These are phyloP conservation scores for Coemansia sp. DNA, from an alignment of 192 early-diverging fungal species.

Conservation along the genomic window DNA sequence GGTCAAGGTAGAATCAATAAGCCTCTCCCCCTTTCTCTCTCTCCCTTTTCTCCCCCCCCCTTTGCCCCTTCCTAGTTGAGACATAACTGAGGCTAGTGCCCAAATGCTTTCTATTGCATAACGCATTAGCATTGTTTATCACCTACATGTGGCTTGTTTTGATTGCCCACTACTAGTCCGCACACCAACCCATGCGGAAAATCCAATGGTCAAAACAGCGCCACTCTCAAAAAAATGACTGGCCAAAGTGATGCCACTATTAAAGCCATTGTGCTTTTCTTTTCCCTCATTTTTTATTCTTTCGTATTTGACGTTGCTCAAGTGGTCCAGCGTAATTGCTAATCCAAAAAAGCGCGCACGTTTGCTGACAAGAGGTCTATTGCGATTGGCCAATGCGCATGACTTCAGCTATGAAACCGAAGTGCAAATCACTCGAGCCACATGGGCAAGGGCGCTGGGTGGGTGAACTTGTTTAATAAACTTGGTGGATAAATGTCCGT, in stretches of 20 bases:
- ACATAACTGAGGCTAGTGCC: background rate
- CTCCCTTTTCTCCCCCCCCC: no score
- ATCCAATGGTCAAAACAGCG: no score
- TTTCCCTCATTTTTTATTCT: no score
- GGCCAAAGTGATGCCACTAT: no score
- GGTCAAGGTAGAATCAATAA: background rate
- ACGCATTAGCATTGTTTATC: background rate
- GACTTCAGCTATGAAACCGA: background rate
- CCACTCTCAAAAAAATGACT: no score
- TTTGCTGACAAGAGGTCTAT: background rate
- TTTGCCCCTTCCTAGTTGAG: background rate
- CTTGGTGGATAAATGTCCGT: background rate
- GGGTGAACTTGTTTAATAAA: background rate
- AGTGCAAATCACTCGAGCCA: background rate
- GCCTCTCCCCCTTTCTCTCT: background rate
- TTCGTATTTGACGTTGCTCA: no score
- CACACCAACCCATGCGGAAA: no score
- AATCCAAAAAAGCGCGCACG: background rate
- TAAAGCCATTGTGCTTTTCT: no score
- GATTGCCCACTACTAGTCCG: no score
- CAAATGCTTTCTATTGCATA: constrained; percentile 2
- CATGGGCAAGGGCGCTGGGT: background rate
- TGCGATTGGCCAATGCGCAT: background rate
- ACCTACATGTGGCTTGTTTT: background rate
- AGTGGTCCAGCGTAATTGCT: no score